These are phyloP conservation scores for Volvox carteri DNA, from an alignment of 163 green algal genomes.

Conservation along the genomic window DNA sequence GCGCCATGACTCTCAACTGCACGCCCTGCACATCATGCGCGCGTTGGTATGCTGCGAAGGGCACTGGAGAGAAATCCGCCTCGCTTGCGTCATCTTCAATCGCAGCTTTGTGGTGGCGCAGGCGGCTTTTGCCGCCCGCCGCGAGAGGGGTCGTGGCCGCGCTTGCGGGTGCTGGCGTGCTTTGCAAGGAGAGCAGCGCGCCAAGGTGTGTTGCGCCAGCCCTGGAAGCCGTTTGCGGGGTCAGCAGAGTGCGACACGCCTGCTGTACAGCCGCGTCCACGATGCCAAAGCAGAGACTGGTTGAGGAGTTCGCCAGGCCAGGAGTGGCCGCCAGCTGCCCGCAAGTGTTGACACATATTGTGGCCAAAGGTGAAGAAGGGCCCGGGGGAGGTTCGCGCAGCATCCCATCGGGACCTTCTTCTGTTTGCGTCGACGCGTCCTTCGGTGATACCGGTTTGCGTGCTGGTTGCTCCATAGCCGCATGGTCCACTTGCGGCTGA, in stretches of 20 bases:
- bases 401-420: neutral
- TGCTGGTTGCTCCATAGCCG: too few relatives aligned
- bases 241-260: neutral
- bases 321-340: neutral
- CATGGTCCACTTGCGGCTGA: too few relatives aligned
- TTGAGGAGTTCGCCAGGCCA: neutral
- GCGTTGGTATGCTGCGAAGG: neutral
- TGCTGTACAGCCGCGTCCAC: constrained; percentile 27
- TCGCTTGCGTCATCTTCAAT: neutral
- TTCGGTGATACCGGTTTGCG: too few relatives aligned
- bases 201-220: neutral
- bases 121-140: neutral
- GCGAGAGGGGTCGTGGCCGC: neutral
- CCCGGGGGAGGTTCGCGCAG: neutral
- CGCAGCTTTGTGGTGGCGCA: neutral
- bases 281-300: neutral
- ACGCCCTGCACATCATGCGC: neutral
- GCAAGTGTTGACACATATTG: neutral
- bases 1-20: neutral
- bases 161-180: neutral
- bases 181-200: neutral
- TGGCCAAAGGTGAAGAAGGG: neutral
- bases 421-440: neutral
- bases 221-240: neutral
- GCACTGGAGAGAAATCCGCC: neutral